A percentile compares a stretch with the other conserved stretches of the same genome.
phyloP scores from a whole-genome alignment of 495 filamentous ascomycete species.

The Penicillium antarcticum region DNA sequence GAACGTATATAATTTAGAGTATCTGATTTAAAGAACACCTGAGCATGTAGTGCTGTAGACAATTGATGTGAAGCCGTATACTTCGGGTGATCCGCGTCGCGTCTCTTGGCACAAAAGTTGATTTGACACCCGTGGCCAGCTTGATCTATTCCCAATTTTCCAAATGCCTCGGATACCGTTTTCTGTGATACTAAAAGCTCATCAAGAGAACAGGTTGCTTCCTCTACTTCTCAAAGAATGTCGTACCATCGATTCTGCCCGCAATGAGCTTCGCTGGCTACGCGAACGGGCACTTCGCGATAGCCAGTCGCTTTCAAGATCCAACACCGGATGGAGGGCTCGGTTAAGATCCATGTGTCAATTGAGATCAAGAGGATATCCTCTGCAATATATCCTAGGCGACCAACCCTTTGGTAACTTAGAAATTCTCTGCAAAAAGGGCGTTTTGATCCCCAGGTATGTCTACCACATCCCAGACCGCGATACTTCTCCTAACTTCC shows the following conservation, averaged over 20 bases:
- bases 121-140: background rate
- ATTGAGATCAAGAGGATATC: conserved; percentile 60
- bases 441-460: conserved; percentile 83
- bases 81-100: background rate
- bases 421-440: conserved; percentile 69
- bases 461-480: background rate
- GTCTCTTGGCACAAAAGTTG: conserved; percentile 1
- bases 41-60: no score
- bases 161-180: conserved; percentile 75
- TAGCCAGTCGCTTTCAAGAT: conserved; percentile 6
- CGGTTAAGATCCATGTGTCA: conserved; percentile 50
- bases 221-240: conserved; percentile 66
- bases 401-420: conserved; percentile 84
- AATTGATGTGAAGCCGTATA: background rate
- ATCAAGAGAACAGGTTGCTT: conserved; percentile 54
- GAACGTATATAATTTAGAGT: background rate
- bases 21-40: no score
- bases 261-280: conserved; percentile 86
- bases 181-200: conserved; percentile 55
- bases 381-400: conserved; percentile 87
- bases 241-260: conserved; percentile 62
- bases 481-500: background rate
- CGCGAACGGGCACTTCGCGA: conserved; percentile 52
- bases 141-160: background rate
- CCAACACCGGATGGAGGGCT: conserved; percentile 20